phyloP scores from a whole-genome alignment of 169 alveolate genomes.

The Cryptosporidium ryanae region DNA sequence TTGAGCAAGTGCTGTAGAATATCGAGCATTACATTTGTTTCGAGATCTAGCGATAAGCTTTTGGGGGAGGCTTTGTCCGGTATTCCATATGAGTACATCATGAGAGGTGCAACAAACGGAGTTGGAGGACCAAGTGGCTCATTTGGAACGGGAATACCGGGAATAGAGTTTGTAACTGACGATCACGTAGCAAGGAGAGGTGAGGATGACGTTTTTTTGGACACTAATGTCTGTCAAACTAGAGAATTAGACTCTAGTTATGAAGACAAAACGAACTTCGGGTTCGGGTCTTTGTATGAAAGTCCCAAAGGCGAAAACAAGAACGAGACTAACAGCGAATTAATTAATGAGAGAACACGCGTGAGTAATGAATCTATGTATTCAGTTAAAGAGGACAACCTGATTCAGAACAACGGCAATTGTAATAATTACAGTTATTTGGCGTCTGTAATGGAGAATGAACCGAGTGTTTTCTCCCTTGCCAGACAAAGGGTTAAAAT shows the following conservation, averaged over 20 bases:
- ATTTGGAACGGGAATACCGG: background rate
- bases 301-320: background rate
- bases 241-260: background rate
- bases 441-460: constrained; percentile 67
- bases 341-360: background rate
- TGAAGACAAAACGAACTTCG: background rate
- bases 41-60: constrained; percentile 11
- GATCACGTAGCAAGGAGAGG: background rate
- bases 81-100: constrained; percentile 8
- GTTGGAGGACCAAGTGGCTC: background rate
- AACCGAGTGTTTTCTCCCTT: background rate
- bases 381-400: background rate
- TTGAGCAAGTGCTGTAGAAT: background rate
- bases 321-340: background rate
- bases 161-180: background rate
- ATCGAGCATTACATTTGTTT: background rate
- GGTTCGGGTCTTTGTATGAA: too few species aligned
- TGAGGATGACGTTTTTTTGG: background rate
- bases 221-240: background rate
- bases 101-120: too few species aligned
- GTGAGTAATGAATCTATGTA: background rate
- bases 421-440: constrained; percentile 32
- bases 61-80: background rate
- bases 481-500: constrained; percentile 65
- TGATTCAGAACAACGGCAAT: background rate